Conservation (phyloP, 2,329 filamentous ascomycete genomes). For the Alternaria sp. region DNA sequence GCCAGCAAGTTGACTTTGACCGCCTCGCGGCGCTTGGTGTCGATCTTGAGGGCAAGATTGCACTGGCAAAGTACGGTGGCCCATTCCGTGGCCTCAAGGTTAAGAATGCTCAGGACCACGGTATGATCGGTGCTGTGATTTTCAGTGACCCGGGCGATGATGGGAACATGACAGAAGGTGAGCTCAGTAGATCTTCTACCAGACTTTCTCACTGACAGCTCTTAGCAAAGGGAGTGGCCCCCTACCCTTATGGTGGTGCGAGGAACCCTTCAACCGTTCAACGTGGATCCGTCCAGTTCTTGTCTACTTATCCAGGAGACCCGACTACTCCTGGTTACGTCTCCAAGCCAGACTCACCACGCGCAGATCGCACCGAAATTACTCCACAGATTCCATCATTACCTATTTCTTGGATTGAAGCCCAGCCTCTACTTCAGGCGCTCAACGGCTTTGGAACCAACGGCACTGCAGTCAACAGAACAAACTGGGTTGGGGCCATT, state of each 20-base stretch:
- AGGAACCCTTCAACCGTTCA: conserved; percentile 58
- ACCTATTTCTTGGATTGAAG: conserved; percentile 84
- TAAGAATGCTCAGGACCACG: conserved; percentile 57
- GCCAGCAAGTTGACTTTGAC: conserved; percentile 58
- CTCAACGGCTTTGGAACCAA: conserved; percentile 83
- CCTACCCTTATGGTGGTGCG: conserved; percentile 56
- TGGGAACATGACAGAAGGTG: conserved; percentile 55
- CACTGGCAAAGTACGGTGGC: conserved; percentile 57
- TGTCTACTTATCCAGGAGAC: conserved; percentile 63
- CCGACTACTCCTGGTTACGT: conserved; percentile 69
- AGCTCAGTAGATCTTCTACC: neutral
- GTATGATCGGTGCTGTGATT: conserved; percentile 57
- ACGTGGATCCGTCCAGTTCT: conserved; percentile 64
- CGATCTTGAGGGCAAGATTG: conserved; percentile 59
- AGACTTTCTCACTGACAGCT: neutral
- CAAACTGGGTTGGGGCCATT: conserved; percentile 49
- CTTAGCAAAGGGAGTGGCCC: conserved; percentile 53
- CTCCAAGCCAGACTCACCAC: conserved; percentile 80
- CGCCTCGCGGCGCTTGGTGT: conserved; percentile 54
- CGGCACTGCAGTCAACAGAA: conserved; percentile 51
- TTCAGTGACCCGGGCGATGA: conserved; percentile 59
- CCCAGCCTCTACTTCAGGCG: conserved; percentile 79
- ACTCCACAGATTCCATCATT: conserved; percentile 84
- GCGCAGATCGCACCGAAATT: conserved; percentile 69
- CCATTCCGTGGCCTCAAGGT: conserved; percentile 59